Evolutionary conservation across 345 rosid species (phyloP), one percentile per base, ranked within the genome.

Genomic region (Lumnitzera littorea): DNA sequence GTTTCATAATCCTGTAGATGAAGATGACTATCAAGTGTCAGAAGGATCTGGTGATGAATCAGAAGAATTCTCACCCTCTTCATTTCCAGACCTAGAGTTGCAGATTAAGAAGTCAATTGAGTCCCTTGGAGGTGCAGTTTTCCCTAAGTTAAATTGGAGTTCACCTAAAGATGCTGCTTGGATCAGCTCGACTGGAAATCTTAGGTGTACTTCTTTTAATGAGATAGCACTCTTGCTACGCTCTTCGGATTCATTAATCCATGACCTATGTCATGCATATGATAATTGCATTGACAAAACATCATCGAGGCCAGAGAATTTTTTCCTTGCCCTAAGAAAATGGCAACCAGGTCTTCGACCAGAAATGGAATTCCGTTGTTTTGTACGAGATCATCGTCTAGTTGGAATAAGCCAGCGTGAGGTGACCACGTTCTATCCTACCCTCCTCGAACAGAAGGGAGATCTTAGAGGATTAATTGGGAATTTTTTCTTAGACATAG

Each of bases 61-160:
- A 0, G 64, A 66, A 54, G 48, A 54, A 11, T 48, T 62, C 14
- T 24, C 51, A 2, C 72, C 79, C 8, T 89, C 86, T 3, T 84
- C 86, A 27, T 91, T 91, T 49, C 92, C 95, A 0, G 78, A 87
- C 49, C 87, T 82, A 12, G 92, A 89, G 65, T 50, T 74, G 69
- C 67, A 76, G 75, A 66, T 91, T 24, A 85, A 68, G 64, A 76
- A 82, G 47, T 84, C 92, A 24, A 80, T 89, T n/a, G 73, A 76
- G 78, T 58, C 71, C 58, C 79, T 91, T 17, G 96, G 96, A 4
- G 91, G 91, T 11, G 63, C 84, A 0, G 69, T 85, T n/a, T 80
- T 91, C 53, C 95, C 96, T 6, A 89, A 91, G 74, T 69, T 89
- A 61, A 91, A 87, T 58, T 91, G 98, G 98, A 89, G 95, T 59